Conservation (phyloP, 495 filamentous ascomycete species). For the Cercophora samala region DNA sequence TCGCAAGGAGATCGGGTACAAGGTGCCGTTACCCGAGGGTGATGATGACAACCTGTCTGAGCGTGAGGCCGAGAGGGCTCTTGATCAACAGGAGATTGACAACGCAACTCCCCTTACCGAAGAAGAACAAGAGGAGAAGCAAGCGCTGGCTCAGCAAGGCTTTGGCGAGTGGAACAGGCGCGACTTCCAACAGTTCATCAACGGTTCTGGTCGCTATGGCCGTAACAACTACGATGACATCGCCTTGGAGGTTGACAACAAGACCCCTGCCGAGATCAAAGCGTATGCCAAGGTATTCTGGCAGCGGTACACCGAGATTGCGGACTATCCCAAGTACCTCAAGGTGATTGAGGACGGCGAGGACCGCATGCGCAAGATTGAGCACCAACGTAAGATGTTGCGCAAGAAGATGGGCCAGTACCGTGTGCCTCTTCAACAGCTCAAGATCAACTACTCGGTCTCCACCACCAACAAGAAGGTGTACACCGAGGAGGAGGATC, state of each 20-base stretch:
- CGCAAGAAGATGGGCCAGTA: slow-evolving; percentile 93
- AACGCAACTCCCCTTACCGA: slow-evolving; percentile 85
- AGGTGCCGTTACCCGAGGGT: slow-evolving; percentile 78
- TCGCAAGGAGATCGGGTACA: slow-evolving; percentile 92
- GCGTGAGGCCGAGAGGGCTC: slow-evolving; percentile 80
- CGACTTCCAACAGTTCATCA: slow-evolving; percentile 97
- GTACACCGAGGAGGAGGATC: slow-evolving; percentile 97
- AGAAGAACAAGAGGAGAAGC: slow-evolving; percentile 82
- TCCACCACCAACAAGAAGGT: slow-evolving; percentile 99
- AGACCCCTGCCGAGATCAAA: slow-evolving; percentile 77
- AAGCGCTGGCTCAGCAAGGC: slow-evolving; percentile 71
- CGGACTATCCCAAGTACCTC: slow-evolving; percentile 82
- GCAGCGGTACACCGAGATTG: slow-evolving; percentile 83
- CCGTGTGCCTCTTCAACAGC: slow-evolving; percentile 91
- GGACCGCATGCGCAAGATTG: slow-evolving; percentile 79
- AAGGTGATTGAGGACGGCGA: slow-evolving; percentile 87
- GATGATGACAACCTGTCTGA: slow-evolving; percentile 78
- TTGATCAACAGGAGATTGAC: slow-evolving; percentile 90
- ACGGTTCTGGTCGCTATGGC: slow-evolving; percentile 89
- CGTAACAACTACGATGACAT: slow-evolving; percentile 80
- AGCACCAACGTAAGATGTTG: slow-evolving; percentile 91
- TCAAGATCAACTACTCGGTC: slow-evolving; percentile 98
- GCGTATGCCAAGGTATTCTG: slow-evolving; percentile 93
- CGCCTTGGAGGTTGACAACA: slow-evolving; percentile 86
- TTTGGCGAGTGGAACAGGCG: slow-evolving; percentile 93